Conservation (phyloP, 1,284 basidiomycete species). For the Apiotrichum brassicae region DNA sequence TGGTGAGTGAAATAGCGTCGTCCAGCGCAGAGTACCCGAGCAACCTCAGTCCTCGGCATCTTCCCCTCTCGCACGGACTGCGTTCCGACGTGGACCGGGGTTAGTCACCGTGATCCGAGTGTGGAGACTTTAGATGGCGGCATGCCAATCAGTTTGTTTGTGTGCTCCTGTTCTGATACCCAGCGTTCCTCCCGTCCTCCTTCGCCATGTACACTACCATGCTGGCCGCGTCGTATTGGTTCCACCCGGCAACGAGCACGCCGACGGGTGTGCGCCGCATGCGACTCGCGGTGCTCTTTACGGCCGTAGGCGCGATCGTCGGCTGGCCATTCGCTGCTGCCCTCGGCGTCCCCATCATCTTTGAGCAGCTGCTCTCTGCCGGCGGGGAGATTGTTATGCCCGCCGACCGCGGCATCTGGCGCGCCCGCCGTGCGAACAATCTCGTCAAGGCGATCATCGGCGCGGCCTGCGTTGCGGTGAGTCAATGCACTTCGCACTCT, state of each 20-base stretch:
- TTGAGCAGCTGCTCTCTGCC: conserved; percentile 80
- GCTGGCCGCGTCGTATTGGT: conserved; percentile 69
- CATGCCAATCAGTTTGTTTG: no score
- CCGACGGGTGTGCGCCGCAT: conserved; percentile 53
- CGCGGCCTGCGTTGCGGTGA: conserved; percentile 63
- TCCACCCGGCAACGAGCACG: conserved; percentile 61
- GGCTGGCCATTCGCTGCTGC: conserved; percentile 95
- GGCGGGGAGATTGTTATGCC: conserved; percentile 65
- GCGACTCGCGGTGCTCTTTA: conserved; percentile 58
- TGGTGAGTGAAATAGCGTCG: conserved; percentile 51
- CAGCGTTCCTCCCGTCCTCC: conserved; percentile 87
- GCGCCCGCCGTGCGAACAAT: conserved; percentile 57
- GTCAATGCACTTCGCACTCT: conserved; percentile 31
- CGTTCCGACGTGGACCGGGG: no score
- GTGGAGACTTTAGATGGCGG: no score
- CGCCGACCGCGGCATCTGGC: conserved; percentile 53
- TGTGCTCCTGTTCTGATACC: no score
- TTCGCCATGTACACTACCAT: conserved; percentile 90
- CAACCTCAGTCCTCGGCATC: no score
- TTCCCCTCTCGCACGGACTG: no score
- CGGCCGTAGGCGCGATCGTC: conserved; percentile 77
- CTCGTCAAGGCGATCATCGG: conserved; percentile 56
- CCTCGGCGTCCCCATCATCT: conserved; percentile 77
- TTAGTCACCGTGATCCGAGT: no score
- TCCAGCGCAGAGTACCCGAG: neutral